Evolutionary conservation across 441 rosid species (phyloP).

Genomic region (Pelargonium exstipulatum): DNA sequence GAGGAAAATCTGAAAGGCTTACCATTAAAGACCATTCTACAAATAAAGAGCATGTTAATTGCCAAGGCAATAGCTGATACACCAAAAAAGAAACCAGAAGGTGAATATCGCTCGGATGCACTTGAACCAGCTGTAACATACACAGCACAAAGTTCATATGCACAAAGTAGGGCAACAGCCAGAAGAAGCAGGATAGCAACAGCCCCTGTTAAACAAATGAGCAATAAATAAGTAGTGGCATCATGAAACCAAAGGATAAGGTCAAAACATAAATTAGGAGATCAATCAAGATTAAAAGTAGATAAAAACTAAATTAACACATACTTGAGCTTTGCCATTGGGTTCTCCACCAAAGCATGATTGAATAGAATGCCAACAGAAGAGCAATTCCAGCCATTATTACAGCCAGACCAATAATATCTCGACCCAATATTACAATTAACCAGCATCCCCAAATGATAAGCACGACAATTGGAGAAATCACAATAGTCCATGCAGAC

Average conservation of each 20-base stretch:
- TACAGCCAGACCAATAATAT: slow-evolving; percentile 90
- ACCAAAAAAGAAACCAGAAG: slow-evolving; percentile 98
- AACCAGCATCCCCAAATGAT: slow-evolving; percentile 90
- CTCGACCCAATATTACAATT: slow-evolving; percentile 67
- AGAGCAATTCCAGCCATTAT: slow-evolving; percentile 99
- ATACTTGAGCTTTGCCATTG: slow-evolving; percentile 99
- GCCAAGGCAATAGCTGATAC: slow-evolving; percentile 98
- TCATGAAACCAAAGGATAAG: background rate
- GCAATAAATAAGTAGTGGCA: slow-evolving; percentile 3
- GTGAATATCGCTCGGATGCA: slow-evolving; percentile 92
- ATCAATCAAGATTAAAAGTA: background rate
- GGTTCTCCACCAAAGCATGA: slow-evolving; percentile 99
- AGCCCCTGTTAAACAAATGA: slow-evolving; percentile 51
- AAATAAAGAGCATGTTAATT: slow-evolving; percentile 96
- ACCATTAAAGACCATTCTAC: slow-evolving; percentile 98
- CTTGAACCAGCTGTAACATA: slow-evolving; percentile 86
- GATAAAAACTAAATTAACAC: slow-evolving; percentile 21
- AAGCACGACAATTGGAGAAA: slow-evolving; percentile 83
- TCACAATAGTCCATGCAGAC: slow-evolving; percentile 69
- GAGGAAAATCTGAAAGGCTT: slow-evolving; percentile 29
- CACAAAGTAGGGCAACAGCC: slow-evolving; percentile 92
- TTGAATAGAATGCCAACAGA: slow-evolving; percentile 89
- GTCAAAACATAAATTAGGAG: slow-evolving; percentile 7
- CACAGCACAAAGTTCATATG: slow-evolving; percentile 96
- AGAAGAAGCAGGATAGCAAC: slow-evolving; percentile 97